Evolutionary conservation across 2,329 filamentous ascomycete species (phyloP), one percentile per base, ranked within the genome.

Genomic region (Neonectria neomacrospora): DNA sequence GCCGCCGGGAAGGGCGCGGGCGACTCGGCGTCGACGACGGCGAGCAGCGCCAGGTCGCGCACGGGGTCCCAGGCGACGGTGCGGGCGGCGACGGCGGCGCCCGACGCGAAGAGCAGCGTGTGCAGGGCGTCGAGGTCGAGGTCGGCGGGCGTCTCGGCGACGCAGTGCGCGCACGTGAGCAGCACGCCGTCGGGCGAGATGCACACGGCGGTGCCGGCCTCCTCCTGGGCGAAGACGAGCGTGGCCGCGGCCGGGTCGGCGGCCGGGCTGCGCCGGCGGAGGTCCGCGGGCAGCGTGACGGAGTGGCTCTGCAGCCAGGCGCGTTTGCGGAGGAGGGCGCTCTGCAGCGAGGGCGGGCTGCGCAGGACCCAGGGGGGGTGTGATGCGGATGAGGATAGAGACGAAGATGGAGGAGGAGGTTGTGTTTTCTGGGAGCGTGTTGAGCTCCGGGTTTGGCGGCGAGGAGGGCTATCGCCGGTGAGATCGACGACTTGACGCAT

Each of bases 191-290:
- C 58, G 0, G 77, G 65, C 0, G 79, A 77, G 34, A 86, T 80
- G 65, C 82, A 85, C 2, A 86, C 78, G 0, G 83, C 84, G 1
- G 83, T 85, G 5, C 83, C 82, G 5, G 83, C 83, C 64, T 83
- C 80, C 26, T 81, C 72, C 63, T 83, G 81, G 0, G 81, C 81
- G 64, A 85, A 86, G 23, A 86, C 79, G 5, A 84, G 75, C 5
- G 78, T 79, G 34, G 76, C 72, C 7, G 47, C 61, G 9, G 66
- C 52, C 4, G 67, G 61, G 54, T 58, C 62, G 3, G 30, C 16
- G 39, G 41, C 22, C 8, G 54, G 62, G 39, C 45, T 8, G 34
- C 26, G 64, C 22, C 12, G 32, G 18, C 47, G 22, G 14, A 68
- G 54, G 41, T 63, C 62, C 5, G 48, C 32, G 2, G 68, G 66